Conservation (phyloP, 78 protist species). For the Dictyostelium discoideum region DNA sequence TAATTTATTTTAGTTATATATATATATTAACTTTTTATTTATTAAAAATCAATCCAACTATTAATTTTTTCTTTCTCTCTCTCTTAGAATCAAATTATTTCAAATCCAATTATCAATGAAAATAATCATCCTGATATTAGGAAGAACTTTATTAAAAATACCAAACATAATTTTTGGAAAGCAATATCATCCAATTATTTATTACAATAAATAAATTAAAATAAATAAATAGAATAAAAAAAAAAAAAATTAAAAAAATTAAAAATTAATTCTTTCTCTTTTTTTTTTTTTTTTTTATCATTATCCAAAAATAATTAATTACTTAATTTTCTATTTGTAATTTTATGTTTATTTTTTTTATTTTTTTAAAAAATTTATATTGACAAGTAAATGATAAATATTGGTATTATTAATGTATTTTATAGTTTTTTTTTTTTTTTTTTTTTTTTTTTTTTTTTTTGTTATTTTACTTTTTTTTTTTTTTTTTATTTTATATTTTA, state of each 20-base stretch:
- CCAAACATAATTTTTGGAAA: slow-evolving; percentile 54
- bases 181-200: slow-evolving; percentile 9
- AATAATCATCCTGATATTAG: slow-evolving; percentile 45
- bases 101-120: slow-evolving; percentile 43
- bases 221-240: not conserved
- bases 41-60: not conserved
- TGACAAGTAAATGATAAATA: not conserved
- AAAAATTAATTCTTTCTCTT: not conserved
- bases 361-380: not conserved
- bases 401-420: not conserved
- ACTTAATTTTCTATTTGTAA: no score
- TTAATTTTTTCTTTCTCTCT: not conserved
- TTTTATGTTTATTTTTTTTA: not conserved
- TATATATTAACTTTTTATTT: not conserved
- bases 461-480: not conserved
- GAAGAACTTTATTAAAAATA: slow-evolving; percentile 3
- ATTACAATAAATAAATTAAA: slow-evolving; percentile 4
- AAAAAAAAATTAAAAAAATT: not conserved
- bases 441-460: not conserved
- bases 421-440: not conserved
- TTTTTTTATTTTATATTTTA: not conserved
- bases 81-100: slow-evolving; percentile 25
- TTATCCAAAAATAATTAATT: no score
- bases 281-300: not conserved
- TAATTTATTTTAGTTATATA: not conserved